Conservation (phyloP, 2,329 filamentous ascomycete species). For the Penicillium sp. region DNA sequence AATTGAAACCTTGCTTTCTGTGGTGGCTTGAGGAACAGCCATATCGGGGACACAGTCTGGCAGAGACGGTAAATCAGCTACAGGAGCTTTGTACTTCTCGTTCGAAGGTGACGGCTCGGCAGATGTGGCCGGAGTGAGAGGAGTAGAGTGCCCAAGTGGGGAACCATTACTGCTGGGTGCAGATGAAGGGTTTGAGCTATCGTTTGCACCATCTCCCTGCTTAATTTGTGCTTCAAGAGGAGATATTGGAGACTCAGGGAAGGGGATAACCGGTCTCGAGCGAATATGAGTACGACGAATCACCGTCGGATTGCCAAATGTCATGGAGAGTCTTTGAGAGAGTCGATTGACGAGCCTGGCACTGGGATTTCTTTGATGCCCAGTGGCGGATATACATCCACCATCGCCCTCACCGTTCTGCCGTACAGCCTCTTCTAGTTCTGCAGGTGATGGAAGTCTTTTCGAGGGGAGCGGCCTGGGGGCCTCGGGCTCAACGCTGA, state of each 20-base stretch:
- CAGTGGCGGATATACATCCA: background rate
- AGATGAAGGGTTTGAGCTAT: slow-evolving; percentile 37
- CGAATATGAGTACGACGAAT: slow-evolving; percentile 39
- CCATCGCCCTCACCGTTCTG: background rate
- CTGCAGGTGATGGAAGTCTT: background rate
- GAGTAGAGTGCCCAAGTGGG: slow-evolving; percentile 33
- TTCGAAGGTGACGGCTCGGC: slow-evolving; percentile 28
- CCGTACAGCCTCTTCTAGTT: background rate
- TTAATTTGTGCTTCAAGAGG: slow-evolving; percentile 12
- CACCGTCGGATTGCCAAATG: slow-evolving; percentile 43
- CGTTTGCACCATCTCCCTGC: slow-evolving; percentile 29
- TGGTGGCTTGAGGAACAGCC: background rate
- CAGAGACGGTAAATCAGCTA: background rate
- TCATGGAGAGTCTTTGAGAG: slow-evolving; percentile 38
- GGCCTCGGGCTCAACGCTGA: background rate
- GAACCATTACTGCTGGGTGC: slow-evolving; percentile 31
- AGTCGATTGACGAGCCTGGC: slow-evolving; percentile 34
- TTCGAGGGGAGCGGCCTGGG: background rate
- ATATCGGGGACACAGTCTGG: background rate
- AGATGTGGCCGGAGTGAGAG: slow-evolving; percentile 38
- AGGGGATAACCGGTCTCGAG: slow-evolving; percentile 33
- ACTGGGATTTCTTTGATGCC: slow-evolving; percentile 24
- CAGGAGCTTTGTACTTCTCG: slow-evolving; percentile 5
- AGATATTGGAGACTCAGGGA: slow-evolving; percentile 16
- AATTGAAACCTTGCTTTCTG: background rate